Percentiles rank a stretch among this genome's conserved stretches.
Conservation (phyloP, 257 asterid species). For the Marsdenia floribunda region DNA sequence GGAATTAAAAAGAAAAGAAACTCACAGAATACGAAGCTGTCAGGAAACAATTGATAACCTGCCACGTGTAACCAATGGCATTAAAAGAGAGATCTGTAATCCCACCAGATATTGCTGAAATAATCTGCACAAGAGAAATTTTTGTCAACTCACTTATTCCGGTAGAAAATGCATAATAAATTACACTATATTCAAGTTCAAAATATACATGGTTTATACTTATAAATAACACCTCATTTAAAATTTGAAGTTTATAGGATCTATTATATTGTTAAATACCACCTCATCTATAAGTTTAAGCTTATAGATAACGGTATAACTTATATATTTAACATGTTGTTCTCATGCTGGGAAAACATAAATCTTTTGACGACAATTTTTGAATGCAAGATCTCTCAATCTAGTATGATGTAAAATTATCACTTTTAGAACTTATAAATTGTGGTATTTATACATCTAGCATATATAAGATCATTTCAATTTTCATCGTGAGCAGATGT, state of each 20-base stretch:
- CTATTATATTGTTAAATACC: neutral
- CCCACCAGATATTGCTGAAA: constrained; percentile 97
- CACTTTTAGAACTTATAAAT: neutral
- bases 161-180: neutral
- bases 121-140: constrained; percentile 53
- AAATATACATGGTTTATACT: neutral
- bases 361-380: neutral
- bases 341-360: too few relatives aligned
- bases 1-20: constrained; percentile 9
- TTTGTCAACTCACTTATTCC: neutral
- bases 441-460: neutral
- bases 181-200: neutral
- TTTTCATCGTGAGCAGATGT: neutral
- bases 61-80: constrained; percentile 92
- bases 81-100: constrained; percentile 81
- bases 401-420: neutral
- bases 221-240: neutral
- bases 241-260: neutral
- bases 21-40: constrained; percentile 98
- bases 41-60: constrained; percentile 79
- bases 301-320: neutral
- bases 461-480: constrained; percentile 2
- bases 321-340: too few relatives aligned
- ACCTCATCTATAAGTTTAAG: neutral
- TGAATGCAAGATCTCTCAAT: neutral